Conservation (phyloP, 495 filamentous ascomycete species). For the Hypoxylon cercidicola region DNA sequence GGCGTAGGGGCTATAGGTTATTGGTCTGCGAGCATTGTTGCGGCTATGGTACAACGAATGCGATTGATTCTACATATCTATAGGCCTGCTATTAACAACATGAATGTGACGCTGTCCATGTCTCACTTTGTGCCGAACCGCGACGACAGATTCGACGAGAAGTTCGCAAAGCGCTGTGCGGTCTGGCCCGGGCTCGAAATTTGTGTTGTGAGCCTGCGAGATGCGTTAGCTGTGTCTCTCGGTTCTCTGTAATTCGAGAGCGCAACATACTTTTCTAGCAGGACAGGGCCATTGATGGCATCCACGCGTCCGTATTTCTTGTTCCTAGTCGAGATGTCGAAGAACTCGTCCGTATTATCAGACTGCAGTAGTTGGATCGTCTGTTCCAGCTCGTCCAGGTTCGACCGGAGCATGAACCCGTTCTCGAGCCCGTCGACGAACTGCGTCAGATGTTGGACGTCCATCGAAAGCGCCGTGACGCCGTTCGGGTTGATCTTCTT, state of each 20-base stretch:
- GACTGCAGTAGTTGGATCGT: constrained; percentile 85
- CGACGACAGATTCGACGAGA: constrained; percentile 72
- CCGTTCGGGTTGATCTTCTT: constrained; percentile 88
- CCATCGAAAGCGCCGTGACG: constrained; percentile 79
- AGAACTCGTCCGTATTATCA: constrained; percentile 93
- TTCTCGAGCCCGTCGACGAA: constrained; percentile 88
- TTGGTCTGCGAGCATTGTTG: constrained; percentile 1
- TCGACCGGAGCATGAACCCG: constrained; percentile 78
- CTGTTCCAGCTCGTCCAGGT: constrained; percentile 92
- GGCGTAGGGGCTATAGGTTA: constrained; percentile 40
- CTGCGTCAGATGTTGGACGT: constrained; percentile 81
- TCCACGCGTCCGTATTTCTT: constrained; percentile 96
- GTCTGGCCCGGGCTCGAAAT: constrained; percentile 67
- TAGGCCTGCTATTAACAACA: not conserved
- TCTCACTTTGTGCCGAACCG: constrained; percentile 74
- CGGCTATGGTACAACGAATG: constrained; percentile 30
- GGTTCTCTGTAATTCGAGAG: not conserved
- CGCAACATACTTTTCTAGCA: constrained; percentile 83
- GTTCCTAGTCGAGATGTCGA: constrained; percentile 84
- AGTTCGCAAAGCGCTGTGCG: constrained; percentile 71
- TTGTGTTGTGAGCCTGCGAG: constrained; percentile 67
- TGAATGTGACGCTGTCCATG: not conserved
- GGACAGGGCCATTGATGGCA: constrained; percentile 80
- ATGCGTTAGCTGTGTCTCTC: constrained; percentile 49
- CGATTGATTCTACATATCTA: constrained; percentile 24